Conservation (phyloP, 225 moss, liverwort and hornwort species). For the Lunularia cruciata region DNA sequence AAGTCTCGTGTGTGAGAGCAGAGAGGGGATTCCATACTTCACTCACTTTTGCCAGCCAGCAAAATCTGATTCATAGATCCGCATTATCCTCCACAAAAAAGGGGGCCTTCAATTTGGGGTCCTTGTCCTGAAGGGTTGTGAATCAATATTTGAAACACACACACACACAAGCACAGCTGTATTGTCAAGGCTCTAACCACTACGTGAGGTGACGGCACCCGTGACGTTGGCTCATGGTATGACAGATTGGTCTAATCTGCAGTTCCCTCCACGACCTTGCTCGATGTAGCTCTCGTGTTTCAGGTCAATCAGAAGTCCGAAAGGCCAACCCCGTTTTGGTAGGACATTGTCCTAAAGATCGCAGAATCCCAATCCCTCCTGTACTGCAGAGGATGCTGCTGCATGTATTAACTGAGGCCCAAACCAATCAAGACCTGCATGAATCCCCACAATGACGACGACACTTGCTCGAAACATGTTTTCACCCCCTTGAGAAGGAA, state of each 20-base stretch:
- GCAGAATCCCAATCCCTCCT: not conserved
- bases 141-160: not conserved
- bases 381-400: too few relatives aligned
- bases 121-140: not conserved
- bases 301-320: not conserved
- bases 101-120: constrained; percentile 7
- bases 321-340: not conserved
- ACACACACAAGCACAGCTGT: too few relatives aligned
- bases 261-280: too few relatives aligned
- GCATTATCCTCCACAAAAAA: not conserved
- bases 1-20: not conserved
- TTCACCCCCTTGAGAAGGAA: not conserved
- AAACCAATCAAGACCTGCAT: not conserved
- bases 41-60: not conserved
- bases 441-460: not conserved
- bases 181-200: too few relatives aligned
- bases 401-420: not conserved
- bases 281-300: not conserved
- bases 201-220: too few relatives aligned
- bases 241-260: too few relatives aligned
- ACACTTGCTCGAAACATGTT: not conserved
- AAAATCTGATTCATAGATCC: constrained; percentile 7
- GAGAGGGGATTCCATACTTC: constrained; percentile 4
- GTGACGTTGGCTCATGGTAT: too few relatives aligned
- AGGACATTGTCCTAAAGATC: constrained; percentile 2